phyloP scores from a whole-genome alignment of 805 yeast species.

The Candida qinlingensis region DNA sequence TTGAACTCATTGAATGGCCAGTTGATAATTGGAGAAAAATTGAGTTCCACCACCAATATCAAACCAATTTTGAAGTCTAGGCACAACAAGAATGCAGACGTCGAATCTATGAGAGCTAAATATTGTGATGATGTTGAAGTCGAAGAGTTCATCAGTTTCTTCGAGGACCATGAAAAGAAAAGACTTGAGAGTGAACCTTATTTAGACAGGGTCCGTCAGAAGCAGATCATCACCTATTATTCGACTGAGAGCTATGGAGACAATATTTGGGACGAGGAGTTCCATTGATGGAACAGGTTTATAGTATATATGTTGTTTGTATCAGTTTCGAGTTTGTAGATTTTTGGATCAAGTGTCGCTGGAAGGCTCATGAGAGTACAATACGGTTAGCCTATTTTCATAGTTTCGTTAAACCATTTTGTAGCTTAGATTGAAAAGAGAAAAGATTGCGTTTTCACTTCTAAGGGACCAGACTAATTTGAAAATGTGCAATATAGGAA shows the following conservation, averaged over 20 bases:
- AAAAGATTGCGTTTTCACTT: too few species aligned
- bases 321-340: too few species aligned
- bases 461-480: too few species aligned
- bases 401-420: too few species aligned
- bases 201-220: slow-evolving; percentile 31
- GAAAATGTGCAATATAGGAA: too few species aligned
- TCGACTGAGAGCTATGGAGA: slow-evolving; percentile 6
- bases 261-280: not conserved
- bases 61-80: slow-evolving; percentile 35
- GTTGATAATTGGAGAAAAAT: not conserved
- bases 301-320: too few species aligned
- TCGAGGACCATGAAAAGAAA: slow-evolving; percentile 32
- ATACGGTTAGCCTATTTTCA: too few species aligned
- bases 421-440: too few species aligned
- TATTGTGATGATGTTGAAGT: slow-evolving; percentile 34
- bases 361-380: too few species aligned
- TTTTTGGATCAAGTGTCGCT: too few species aligned
- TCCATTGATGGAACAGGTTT: not conserved
- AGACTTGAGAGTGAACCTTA: slow-evolving; percentile 29
- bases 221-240: slow-evolving; percentile 34
- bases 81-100: slow-evolving; percentile 28
- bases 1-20: not conserved
- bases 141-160: slow-evolving; percentile 30
- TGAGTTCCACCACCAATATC: slow-evolving; percentile 1
- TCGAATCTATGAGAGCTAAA: slow-evolving; percentile 32